Conservation (phyloP, 805 yeast species). For the Metschnikowia sp. region DNA sequence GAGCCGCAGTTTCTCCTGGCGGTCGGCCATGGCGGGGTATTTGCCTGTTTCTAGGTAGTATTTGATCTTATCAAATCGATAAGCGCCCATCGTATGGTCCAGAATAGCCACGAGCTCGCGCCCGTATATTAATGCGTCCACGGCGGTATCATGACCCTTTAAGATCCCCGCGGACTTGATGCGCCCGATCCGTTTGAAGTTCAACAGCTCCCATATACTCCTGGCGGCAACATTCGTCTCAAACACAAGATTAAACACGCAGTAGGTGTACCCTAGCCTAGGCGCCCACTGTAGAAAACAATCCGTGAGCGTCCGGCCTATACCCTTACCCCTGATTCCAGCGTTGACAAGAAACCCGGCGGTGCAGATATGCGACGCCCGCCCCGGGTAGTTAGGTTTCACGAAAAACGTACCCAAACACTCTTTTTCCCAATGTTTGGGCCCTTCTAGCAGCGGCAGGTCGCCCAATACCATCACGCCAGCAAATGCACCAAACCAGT, state of each 20-base stretch:
- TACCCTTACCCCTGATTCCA: slow-evolving; percentile 88
- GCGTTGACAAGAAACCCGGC: slow-evolving; percentile 88
- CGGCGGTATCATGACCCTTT: slow-evolving; percentile 79
- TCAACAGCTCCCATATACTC: slow-evolving; percentile 68
- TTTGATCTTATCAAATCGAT: slow-evolving; percentile 72
- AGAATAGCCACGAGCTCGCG: slow-evolving; percentile 61
- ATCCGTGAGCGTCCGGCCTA: slow-evolving; percentile 81
- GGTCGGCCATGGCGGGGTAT: slow-evolving; percentile 79
- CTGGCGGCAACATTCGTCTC: slow-evolving; percentile 85
- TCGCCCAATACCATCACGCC: slow-evolving; percentile 83
- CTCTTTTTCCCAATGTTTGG: slow-evolving; percentile 85
- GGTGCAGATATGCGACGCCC: slow-evolving; percentile 90
- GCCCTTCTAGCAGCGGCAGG: slow-evolving; percentile 40
- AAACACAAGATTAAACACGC: slow-evolving; percentile 80
- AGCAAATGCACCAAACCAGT: slow-evolving; percentile 86
- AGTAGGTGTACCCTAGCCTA: slow-evolving; percentile 77
- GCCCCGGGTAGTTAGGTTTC: slow-evolving; percentile 87
- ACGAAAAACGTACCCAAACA: slow-evolving; percentile 86
- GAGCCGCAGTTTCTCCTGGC: slow-evolving; percentile 84
- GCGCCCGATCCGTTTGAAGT: slow-evolving; percentile 75
- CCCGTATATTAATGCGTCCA: slow-evolving; percentile 85
- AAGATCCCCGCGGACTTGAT: slow-evolving; percentile 85
- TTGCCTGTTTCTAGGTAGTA: slow-evolving; percentile 77
- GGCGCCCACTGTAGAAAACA: slow-evolving; percentile 91
- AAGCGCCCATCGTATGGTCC: slow-evolving; percentile 49